Conservation (phyloP, 2,329 filamentous ascomycete genomes). For the Fusarium virguliforme region DNA sequence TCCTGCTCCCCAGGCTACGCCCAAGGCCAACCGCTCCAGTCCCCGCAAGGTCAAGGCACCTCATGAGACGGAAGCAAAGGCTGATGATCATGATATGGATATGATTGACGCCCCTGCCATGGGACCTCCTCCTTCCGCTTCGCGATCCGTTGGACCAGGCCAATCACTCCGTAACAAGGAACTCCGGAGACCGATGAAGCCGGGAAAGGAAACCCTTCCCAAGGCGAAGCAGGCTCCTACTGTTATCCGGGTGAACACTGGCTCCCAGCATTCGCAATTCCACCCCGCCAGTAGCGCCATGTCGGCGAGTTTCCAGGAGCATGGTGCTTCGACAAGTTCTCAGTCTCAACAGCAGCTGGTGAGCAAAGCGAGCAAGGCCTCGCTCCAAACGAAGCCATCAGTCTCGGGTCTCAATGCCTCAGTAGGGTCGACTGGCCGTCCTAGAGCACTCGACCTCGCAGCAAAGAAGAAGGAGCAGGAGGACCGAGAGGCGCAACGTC, state of each 20-base stretch:
- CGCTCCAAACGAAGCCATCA: constrained; percentile 73
- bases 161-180: constrained; percentile 67
- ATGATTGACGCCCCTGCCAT: constrained; percentile 70
- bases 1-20: constrained; percentile 58
- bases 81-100: constrained; percentile 63
- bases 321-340: constrained; percentile 52
- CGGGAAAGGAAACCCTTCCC: constrained; percentile 70
- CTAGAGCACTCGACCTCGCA: constrained; percentile 81
- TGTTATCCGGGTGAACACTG: constrained; percentile 79
- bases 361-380: constrained; percentile 78
- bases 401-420: constrained; percentile 72
- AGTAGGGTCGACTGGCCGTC: constrained; percentile 72
- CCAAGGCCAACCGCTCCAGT: constrained; percentile 65
- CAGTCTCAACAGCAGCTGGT: constrained; percentile 64
- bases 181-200: constrained; percentile 74
- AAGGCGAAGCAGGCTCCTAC: constrained; percentile 79
- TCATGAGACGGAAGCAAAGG: constrained; percentile 49
- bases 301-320: constrained; percentile 71
- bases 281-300: constrained; percentile 72
- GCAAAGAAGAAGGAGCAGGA: constrained; percentile 90
- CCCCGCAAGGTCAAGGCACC: constrained; percentile 66
- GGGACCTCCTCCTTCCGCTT: constrained; percentile 74
- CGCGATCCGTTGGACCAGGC: constrained; percentile 66
- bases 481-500: constrained; percentile 83
- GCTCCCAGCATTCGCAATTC: constrained; percentile 73